Base-by-base conservation (phyloP, 2,329 filamentous ascomycete species). In the Aspergillus neotritici region DNA sequence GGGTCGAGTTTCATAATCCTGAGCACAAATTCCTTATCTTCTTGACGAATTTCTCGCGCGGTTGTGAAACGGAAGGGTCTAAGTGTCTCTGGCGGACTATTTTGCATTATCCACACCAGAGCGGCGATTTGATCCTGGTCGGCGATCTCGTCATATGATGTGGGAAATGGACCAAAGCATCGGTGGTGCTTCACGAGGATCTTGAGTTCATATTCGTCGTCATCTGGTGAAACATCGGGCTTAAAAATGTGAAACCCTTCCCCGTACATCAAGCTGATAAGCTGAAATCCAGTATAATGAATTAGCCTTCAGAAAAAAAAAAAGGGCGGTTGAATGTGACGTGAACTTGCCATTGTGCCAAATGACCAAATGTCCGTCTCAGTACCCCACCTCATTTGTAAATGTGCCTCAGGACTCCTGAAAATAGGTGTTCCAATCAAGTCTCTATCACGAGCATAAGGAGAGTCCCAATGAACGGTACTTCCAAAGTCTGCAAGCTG, bases 1-100 rank as follows among this genome's bases (percentile, higher is more conserved):
- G 63, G 66, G 46, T 72, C 67, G 5, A 73, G 56, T 47, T 64
- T 70, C 67, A 73, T 71, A 13, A 72, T 67, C 50, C 61, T 71
- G 2, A 53, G 37, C n/a, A 72, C 45, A 49, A 71, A 71, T n/a
- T 37, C 41, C 39, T 58, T 62, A 41, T 66, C 63, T 35, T 56
- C 51, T 16, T 53, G 40, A 4, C 46, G 51, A 14, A 67, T 53
- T 43, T 67, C 64, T 35, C 37, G 32, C 11, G 54, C 21, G 35
- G 44, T 42, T 5, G 41, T 47, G 41, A 33, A 32, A 44, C 34
- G 35, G 43, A 57, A 53, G 7, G 49, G 49, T 25, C 40, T 37
- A 12, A 53, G 41, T 10, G 41, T 54, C 44, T 52, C 43, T 1
- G 46, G 29, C n/a, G 41, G 46, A 17, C 45, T 48, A 32, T 47